Conservation (phyloP, 768 basidiomycete genomes). For the Boletus huronensis region DNA sequence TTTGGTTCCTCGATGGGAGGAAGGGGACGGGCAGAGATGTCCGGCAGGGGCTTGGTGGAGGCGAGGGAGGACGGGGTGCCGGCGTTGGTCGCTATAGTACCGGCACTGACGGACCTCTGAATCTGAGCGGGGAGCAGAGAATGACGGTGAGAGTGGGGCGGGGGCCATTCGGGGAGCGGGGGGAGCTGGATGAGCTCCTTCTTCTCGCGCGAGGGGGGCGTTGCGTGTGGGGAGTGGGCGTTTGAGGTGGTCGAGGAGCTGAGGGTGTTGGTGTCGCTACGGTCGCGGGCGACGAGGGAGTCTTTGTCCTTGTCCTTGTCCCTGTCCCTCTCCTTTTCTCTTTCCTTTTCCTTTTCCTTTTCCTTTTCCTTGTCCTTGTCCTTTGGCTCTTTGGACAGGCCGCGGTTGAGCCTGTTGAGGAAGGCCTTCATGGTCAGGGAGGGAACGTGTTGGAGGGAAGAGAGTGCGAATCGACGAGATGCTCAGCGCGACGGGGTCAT, state of each 20-base stretch:
- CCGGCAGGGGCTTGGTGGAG: conserved; percentile 70
- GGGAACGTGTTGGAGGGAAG: background rate
- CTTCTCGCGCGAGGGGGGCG: conserved; percentile 50
- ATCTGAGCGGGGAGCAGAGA: conserved; percentile 25
- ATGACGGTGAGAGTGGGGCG: conserved; percentile 31
- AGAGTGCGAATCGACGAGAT: conserved; percentile 6
- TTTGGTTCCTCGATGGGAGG: conserved; percentile 45
- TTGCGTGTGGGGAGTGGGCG: conserved; percentile 21
- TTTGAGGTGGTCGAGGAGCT: conserved; percentile 26
- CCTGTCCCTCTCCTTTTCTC: conserved; percentile 23
- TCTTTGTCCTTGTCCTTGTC: conserved; percentile 31
- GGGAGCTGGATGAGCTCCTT: conserved; percentile 49
- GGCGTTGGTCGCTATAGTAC: conserved; percentile 32
- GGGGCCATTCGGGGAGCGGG: conserved; percentile 69
- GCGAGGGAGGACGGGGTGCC: conserved; percentile 45
- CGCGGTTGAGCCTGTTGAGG: conserved; percentile 70
- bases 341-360: conserved; percentile 36
- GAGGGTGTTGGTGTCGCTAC: conserved; percentile 33
- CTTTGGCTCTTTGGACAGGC: conserved; percentile 46
- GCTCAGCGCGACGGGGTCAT: conserved; percentile 20
- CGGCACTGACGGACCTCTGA: conserved; percentile 27
- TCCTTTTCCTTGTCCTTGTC: conserved; percentile 60
- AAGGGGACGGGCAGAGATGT: conserved; percentile 49
- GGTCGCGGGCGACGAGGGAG: conserved; percentile 28
- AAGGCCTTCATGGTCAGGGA: conserved; percentile 64